These are phyloP conservation scores for Pleurotus cornucopiae DNA, from an alignment of 768 basidiomycete genomes.

Conservation along the genomic window DNA sequence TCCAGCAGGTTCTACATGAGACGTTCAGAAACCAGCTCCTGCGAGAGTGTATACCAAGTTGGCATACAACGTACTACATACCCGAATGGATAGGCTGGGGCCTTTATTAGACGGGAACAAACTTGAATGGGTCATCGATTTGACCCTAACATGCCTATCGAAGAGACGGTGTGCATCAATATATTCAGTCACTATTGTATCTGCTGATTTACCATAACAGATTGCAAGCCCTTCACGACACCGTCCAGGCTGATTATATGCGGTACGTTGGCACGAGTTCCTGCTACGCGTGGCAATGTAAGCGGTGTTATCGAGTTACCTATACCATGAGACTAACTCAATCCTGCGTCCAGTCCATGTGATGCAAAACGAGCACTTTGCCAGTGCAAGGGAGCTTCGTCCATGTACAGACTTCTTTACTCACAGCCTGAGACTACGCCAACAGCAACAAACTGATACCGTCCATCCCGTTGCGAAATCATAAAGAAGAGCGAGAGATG, in stretches of 20 bases:
- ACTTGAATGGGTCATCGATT: constrained; percentile 25
- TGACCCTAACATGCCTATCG: constrained; percentile 36
- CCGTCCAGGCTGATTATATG: constrained; percentile 40
- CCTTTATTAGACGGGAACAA: too few relatives aligned
- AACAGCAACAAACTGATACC: constrained; percentile 40
- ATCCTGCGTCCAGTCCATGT: constrained; percentile 9
- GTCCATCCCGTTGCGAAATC: constrained; percentile 66
- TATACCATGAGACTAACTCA: not conserved
- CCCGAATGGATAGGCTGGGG: too few relatives aligned
- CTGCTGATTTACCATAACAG: constrained; percentile 11
- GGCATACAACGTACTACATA: too few relatives aligned
- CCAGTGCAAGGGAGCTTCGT: not conserved
- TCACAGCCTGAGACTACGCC: constrained; percentile 26
- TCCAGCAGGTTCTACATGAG: too few relatives aligned
- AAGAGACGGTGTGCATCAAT: constrained; percentile 21
- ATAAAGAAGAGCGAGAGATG: constrained; percentile 60
- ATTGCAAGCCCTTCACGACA: constrained; percentile 46
- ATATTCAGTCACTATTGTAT: not conserved
- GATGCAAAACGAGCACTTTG: constrained; percentile 9
- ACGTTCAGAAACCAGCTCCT: too few relatives aligned
- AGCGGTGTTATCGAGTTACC: not conserved
- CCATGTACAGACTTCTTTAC: not conserved
- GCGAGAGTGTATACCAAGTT: too few relatives aligned
- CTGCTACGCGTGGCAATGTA: constrained; percentile 29
- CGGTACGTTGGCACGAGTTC: constrained; percentile 37